phyloP scores from a whole-genome alignment of 164 flowering plant species.

The Nelumbo lutea region DNA sequence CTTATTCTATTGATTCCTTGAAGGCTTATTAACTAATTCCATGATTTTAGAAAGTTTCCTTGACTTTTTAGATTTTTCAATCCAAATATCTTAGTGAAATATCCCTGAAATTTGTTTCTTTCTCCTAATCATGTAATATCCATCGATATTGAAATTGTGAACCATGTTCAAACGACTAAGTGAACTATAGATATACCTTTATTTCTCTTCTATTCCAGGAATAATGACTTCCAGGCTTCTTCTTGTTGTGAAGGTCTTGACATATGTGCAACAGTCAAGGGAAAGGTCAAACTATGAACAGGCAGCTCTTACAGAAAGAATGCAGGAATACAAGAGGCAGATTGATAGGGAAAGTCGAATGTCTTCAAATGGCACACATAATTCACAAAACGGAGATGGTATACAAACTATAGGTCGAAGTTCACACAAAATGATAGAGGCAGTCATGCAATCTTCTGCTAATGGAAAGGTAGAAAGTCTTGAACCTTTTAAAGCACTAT shows the following conservation, averaged over 20 bases:
- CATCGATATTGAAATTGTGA: too few species aligned
- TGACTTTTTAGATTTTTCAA: too few species aligned
- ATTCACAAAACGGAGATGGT: slow-evolving; percentile 41
- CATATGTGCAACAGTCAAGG: slow-evolving; percentile 69
- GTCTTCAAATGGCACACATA: slow-evolving; percentile 63
- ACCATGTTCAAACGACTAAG: too few species aligned
- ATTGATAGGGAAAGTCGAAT: slow-evolving; percentile 66
- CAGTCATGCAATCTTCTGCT: slow-evolving; percentile 46
- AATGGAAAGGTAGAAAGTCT: slow-evolving; percentile 54
- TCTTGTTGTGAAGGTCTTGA: slow-evolving; percentile 43
- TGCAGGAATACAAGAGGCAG: slow-evolving; percentile 77
- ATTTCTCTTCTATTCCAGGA: too few species aligned
- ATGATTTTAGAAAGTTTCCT: too few species aligned
- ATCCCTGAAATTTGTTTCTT: too few species aligned
- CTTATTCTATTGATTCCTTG: too few species aligned
- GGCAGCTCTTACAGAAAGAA: slow-evolving; percentile 73
- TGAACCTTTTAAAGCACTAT: not conserved
- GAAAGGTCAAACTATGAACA: slow-evolving; percentile 82
- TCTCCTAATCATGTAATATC: too few species aligned
- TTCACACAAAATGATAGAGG: slow-evolving; percentile 28
- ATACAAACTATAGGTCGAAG: slow-evolving; percentile 19
- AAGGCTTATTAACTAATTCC: too few species aligned
- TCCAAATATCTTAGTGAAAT: too few species aligned
- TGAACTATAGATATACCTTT: too few species aligned
- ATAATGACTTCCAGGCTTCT: not conserved